Conservation (phyloP, 1,139 yeast genomes). For the Suhomyces taliae region DNA sequence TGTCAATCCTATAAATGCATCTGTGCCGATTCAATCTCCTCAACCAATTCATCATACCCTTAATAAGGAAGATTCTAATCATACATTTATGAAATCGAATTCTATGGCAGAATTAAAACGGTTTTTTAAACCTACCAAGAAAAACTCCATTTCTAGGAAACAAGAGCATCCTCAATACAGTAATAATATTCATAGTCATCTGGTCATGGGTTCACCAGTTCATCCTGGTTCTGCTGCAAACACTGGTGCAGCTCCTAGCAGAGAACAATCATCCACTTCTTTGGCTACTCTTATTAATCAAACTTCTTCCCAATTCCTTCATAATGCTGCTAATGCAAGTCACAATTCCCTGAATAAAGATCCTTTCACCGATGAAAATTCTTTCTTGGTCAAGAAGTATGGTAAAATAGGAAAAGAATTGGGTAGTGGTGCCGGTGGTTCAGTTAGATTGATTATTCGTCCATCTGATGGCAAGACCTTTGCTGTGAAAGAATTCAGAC, state of each 20-base stretch:
- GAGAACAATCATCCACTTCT: slow-evolving; percentile 43
- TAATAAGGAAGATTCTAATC: slow-evolving; percentile 30
- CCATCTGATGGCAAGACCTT: slow-evolving; percentile 81
- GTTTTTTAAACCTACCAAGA: slow-evolving; percentile 43
- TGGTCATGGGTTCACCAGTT: slow-evolving; percentile 20
- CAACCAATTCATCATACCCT: slow-evolving; percentile 12
- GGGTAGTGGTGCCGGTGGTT: slow-evolving; percentile 99
- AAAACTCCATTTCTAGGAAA: slow-evolving; percentile 25
- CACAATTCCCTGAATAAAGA: slow-evolving; percentile 30
- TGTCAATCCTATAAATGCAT: neutral
- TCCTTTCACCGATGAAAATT: slow-evolving; percentile 53
- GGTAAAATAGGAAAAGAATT: slow-evolving; percentile 86
- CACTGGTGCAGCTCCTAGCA: slow-evolving; percentile 4
- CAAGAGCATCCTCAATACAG: slow-evolving; percentile 21
- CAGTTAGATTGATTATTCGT: slow-evolving; percentile 81
- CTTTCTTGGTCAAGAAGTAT: slow-evolving; percentile 77
- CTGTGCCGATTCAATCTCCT: slow-evolving; percentile 13
- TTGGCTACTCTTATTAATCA: slow-evolving; percentile 47
- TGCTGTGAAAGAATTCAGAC: slow-evolving; percentile 95
- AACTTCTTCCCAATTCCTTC: slow-evolving; percentile 44
- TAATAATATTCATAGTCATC: slow-evolving; percentile 34
- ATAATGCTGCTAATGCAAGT: slow-evolving; percentile 33
- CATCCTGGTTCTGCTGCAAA: slow-evolving; percentile 1
- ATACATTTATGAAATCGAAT: slow-evolving; percentile 33
- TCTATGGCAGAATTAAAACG: slow-evolving; percentile 45